Conservation (phyloP, 768 basidiomycete genomes). For the Amanita phalloides region DNA sequence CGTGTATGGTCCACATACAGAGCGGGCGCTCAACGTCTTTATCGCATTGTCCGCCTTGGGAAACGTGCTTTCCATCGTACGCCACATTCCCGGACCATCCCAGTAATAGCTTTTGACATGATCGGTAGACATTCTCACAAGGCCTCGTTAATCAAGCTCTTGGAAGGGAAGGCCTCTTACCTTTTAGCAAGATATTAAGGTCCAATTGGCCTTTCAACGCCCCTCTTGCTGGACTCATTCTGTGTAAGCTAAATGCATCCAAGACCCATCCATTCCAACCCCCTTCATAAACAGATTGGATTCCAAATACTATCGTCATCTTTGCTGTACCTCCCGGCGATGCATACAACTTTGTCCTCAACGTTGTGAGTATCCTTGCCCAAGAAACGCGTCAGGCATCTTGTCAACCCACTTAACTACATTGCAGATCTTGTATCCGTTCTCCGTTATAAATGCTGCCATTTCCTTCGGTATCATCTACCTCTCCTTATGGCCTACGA, state of each 20-base stretch:
- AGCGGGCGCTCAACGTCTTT: constrained; percentile 22
- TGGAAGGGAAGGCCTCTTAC: constrained; percentile 52
- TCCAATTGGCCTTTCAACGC: constrained; percentile 52
- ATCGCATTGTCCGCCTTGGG: constrained; percentile 49
- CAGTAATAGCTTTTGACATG: background rate
- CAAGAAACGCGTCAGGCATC: background rate
- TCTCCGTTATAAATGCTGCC: constrained; percentile 31
- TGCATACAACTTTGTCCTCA: background rate
- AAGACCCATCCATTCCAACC: constrained; percentile 19
- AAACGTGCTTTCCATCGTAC: constrained; percentile 33
- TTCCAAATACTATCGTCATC: constrained; percentile 55
- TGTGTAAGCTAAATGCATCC: constrained; percentile 24
- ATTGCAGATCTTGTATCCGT: constrained; percentile 35
- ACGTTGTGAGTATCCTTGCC: background rate
- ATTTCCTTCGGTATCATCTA: constrained; percentile 43
- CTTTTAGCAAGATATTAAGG: constrained; percentile 49
- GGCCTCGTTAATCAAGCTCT: constrained; percentile 49
- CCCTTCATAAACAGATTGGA: constrained; percentile 43
- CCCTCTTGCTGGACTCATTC: constrained; percentile 44
- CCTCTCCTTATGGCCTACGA: constrained; percentile 15
- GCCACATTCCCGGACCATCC: background rate
- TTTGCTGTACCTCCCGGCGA: background rate
- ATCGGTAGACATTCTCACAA: constrained; percentile 12
- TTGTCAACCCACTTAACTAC: constrained; percentile 10
- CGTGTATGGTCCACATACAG: constrained; percentile 45